These are phyloP conservation scores for Cercospora sp. DNA, from an alignment of 2,329 filamentous ascomycete species.

Conservation along the genomic window DNA sequence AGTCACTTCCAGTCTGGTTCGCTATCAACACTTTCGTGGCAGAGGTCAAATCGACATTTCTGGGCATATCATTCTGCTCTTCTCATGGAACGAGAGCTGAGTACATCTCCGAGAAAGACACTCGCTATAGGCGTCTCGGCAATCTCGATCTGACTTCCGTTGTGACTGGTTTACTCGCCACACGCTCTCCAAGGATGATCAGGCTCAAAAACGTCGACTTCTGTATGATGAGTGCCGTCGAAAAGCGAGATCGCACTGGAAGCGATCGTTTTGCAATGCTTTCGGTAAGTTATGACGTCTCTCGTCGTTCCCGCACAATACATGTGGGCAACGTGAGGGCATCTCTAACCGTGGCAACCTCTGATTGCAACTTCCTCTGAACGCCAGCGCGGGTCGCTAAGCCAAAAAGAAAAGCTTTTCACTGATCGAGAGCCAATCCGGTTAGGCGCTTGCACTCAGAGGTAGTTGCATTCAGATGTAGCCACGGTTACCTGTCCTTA, in stretches of 20 bases:
- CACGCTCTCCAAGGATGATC: slow-evolving; percentile 1
- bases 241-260: background rate
- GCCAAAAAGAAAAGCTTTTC: no score
- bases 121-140: slow-evolving; percentile 7
- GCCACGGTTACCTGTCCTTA: background rate
- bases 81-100: slow-evolving; percentile 9
- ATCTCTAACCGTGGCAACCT: no score
- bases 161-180: slow-evolving; percentile 4
- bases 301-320: background rate
- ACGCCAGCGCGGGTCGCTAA: no score
- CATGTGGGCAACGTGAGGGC: no score
- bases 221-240: slow-evolving; percentile 10
- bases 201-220: slow-evolving; percentile 16
- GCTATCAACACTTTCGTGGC: slow-evolving; percentile 24
- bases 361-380: no score
- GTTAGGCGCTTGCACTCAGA: background rate
- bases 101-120: slow-evolving; percentile 9
- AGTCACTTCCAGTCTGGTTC: slow-evolving; percentile 29
- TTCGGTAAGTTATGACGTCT: slow-evolving; percentile 3
- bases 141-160: background rate
- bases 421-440: no score
- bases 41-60: slow-evolving; percentile 15
- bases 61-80: slow-evolving; percentile 10
- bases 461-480: background rate
- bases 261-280: slow-evolving; percentile 17